Evolutionary conservation across 352 stramenopile genomes (phyloP).

Genomic region (Thalassiosira livingstoniorum): DNA sequence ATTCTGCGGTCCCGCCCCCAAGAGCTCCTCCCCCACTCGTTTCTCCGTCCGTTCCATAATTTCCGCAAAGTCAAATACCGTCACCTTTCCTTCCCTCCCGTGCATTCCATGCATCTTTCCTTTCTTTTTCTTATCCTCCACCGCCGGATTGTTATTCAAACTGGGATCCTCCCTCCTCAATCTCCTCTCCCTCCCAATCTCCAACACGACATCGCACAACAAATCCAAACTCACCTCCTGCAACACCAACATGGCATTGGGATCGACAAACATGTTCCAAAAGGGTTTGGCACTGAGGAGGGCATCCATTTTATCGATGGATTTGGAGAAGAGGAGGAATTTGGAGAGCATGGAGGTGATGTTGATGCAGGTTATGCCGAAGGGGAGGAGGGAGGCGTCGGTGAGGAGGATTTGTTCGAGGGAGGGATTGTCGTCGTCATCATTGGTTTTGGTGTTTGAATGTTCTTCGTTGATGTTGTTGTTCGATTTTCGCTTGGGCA

Average conservation of each 20-base stretch:
- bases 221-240: slow-evolving; percentile 81
- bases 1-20: slow-evolving; percentile 75
- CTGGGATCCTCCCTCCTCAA: slow-evolving; percentile 33
- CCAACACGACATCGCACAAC: slow-evolving; percentile 80
- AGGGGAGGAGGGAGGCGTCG: slow-evolving; percentile 77
- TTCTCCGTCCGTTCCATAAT: slow-evolving; percentile 80
- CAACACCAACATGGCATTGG: slow-evolving; percentile 78
- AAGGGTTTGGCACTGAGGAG: slow-evolving; percentile 83
- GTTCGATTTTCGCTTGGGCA: slow-evolving; percentile 29
- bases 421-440: slow-evolving; percentile 6
- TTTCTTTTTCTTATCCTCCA: slow-evolving; percentile 25
- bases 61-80: slow-evolving; percentile 84
- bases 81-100: slow-evolving; percentile 66
- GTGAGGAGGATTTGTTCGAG: slow-evolving; percentile 56
- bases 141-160: slow-evolving; percentile 47
- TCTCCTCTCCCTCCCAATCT: slow-evolving; percentile 69
- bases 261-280: slow-evolving; percentile 86
- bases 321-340: slow-evolving; percentile 82
- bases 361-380: slow-evolving; percentile 85
- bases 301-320: slow-evolving; percentile 84
- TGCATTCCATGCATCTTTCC: slow-evolving; percentile 20
- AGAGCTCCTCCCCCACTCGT: slow-evolving; percentile 77
- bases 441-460: neutral
- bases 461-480: slow-evolving; percentile 1
- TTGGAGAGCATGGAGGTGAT: slow-evolving; percentile 84